Conservation (phyloP, 2,329 filamentous ascomycete species). For the Scolecobasidium constrictum region DNA sequence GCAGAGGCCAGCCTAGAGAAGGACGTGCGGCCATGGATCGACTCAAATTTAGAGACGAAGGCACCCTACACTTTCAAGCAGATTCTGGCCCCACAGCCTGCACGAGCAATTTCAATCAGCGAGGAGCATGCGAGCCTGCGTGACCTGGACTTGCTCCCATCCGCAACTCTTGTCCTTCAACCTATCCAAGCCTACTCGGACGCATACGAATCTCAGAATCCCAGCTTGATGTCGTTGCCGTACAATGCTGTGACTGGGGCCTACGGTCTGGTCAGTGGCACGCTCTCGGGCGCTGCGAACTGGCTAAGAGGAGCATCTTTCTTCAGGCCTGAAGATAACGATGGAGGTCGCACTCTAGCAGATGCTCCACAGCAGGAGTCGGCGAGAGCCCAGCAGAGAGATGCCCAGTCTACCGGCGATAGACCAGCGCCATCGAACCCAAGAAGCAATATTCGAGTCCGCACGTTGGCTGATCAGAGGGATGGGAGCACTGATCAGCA, state of each 20-base stretch:
- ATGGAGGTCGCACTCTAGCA: background rate
- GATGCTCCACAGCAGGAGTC: background rate
- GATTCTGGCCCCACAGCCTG: conserved; percentile 68
- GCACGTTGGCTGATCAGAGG: conserved; percentile 35
- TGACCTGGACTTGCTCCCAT: conserved; percentile 64
- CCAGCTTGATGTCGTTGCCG: conserved; percentile 15
- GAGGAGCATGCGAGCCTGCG: conserved; percentile 62
- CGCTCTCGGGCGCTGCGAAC: conserved; percentile 20
- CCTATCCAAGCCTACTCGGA: conserved; percentile 53
- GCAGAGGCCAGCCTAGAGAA: conserved; percentile 49
- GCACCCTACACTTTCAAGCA: conserved; percentile 74
- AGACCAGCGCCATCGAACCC: conserved; percentile 2
- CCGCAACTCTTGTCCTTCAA: conserved; percentile 71
- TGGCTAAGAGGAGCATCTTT: conserved; percentile 19
- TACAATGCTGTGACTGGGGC: conserved; percentile 17
- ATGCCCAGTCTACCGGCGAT: conserved; percentile 12
- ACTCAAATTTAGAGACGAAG: conserved; percentile 38
- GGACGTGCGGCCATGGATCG: conserved; percentile 69
- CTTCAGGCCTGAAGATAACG: conserved; percentile 12
- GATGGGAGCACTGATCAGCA: conserved; percentile 50
- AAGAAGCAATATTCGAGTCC: conserved; percentile 25
- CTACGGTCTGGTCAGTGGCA: conserved; percentile 20
- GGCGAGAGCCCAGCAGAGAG: conserved; percentile 15
- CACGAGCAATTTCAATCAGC: conserved; percentile 57
- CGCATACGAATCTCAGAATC: conserved; percentile 38